These are phyloP conservation scores for Spergularia marina DNA, from an alignment of 148 eudicot genomes.

Conservation along the genomic window DNA sequence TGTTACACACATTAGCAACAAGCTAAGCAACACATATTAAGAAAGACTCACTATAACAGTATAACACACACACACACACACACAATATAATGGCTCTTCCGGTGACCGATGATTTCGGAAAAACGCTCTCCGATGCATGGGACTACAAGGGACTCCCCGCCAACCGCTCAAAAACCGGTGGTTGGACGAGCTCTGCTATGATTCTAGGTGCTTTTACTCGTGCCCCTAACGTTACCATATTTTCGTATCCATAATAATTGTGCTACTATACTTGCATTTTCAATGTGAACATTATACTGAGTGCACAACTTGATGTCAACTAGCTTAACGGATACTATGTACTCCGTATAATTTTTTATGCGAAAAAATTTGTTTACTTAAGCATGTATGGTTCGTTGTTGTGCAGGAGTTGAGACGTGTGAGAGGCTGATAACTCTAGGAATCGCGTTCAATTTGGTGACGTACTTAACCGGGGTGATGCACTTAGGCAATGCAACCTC, in stretches of 20 bases:
- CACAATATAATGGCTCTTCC: conserved; percentile 27
- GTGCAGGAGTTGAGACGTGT: conserved; percentile 63
- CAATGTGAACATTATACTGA: neutral
- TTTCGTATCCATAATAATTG: neutral
- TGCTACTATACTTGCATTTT: too few relatives aligned
- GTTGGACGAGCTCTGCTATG: conserved; percentile 84
- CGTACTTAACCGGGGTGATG: conserved; percentile 83
- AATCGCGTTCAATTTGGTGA: conserved; percentile 79
- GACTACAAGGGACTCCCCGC: conserved; percentile 81
- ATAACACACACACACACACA: too few relatives aligned
- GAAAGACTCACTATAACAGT: neutral
- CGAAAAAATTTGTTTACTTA: neutral
- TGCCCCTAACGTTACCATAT: neutral
- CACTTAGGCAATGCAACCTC: conserved; percentile 80
- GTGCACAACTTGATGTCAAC: neutral
- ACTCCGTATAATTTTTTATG: too few relatives aligned
- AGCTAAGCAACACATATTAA: neutral
- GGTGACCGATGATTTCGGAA: conserved; percentile 22
- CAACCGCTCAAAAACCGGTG: conserved; percentile 58
- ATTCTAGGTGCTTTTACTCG: conserved; percentile 51
- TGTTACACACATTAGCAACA: neutral
- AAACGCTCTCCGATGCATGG: conserved; percentile 71
- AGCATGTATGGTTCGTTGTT: neutral
- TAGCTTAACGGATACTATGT: neutral
- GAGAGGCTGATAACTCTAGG: conserved; percentile 87